Percentiles rank a stretch among this genome's conserved stretches.
phyloP scores from a whole-genome alignment of 495 filamentous ascomycete species.

The Hypomontagnella monticulosa region DNA sequence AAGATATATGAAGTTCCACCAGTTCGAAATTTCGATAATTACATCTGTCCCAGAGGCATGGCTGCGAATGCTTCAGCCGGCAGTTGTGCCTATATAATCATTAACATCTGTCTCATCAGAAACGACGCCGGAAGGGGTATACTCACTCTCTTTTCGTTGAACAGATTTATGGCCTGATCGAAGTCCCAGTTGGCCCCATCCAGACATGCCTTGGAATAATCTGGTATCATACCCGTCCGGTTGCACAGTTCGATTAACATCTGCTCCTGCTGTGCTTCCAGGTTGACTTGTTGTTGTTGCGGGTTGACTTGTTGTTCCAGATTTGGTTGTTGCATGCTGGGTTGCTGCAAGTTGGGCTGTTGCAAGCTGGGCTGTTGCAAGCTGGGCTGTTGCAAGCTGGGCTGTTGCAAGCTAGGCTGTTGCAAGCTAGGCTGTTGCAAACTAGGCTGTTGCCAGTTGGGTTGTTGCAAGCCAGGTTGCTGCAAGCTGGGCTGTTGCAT shows the following conservation, averaged over 20 bases:
- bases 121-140: neutral
- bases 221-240: conserved; percentile 74
- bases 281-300: conserved; percentile 72
- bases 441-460: conserved; percentile 80
- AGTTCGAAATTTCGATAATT: too few relatives aligned
- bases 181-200: conserved; percentile 77
- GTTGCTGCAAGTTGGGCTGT: neutral
- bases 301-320: conserved; percentile 78
- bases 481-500: neutral
- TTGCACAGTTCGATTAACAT: conserved; percentile 72
- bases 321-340: too few relatives aligned
- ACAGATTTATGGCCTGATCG: conserved; percentile 71
- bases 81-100: conserved; percentile 43
- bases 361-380: conserved; percentile 49
- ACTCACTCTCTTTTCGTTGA: conserved; percentile 65
- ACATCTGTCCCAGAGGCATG: neutral
- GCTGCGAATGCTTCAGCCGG: conserved; percentile 52
- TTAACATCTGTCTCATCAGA: neutral
- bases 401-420: conserved; percentile 54
- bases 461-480: too few relatives aligned
- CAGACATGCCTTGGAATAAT: conserved; percentile 77
- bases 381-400: conserved; percentile 43
- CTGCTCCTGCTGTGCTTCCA: conserved; percentile 62
- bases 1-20: too few relatives aligned
- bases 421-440: conserved; percentile 67